Percentiles rank a stretch among this genome's conserved stretches.
phyloP scores from a whole-genome alignment of 2,329 filamentous ascomycete species.

The Xylariaceae sp. region DNA sequence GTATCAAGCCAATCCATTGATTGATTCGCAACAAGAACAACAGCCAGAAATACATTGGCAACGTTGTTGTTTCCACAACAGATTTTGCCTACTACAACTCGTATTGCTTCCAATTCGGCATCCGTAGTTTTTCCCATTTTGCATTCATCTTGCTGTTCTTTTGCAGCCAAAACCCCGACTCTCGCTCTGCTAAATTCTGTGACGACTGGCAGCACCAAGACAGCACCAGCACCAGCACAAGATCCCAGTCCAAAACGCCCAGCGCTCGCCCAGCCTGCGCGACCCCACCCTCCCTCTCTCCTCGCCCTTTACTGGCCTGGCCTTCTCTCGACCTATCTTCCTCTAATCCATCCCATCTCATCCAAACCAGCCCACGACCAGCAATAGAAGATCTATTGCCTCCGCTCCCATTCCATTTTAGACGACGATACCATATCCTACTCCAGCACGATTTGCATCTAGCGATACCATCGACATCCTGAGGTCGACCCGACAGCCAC shows the following conservation, averaged over 20 bases:
- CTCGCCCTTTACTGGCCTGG: not conserved
- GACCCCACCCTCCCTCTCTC: slow-evolving; percentile 6
- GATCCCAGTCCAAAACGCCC: slow-evolving; percentile 6
- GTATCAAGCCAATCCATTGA: not conserved
- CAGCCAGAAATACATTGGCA: not conserved
- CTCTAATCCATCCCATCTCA: not conserved
- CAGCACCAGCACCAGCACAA: slow-evolving; percentile 10
- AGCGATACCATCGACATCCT: not conserved
- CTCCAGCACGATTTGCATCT: not conserved
- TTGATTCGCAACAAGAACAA: not conserved
- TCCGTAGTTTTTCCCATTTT: no score
- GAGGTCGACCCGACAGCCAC: not conserved
- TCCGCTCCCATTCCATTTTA: not conserved
- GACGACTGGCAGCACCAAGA: not conserved
- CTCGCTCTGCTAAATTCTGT: not conserved
- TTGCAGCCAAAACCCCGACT: not conserved
- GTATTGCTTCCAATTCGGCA: not conserved
- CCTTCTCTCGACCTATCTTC: not conserved
- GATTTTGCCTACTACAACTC: not conserved
- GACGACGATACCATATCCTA: slow-evolving; percentile 1
- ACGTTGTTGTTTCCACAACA: not conserved
- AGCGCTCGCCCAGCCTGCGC: not conserved
- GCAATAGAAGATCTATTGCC: not conserved
- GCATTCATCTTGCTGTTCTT: not conserved
- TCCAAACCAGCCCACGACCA: not conserved